Evolutionary conservation across 1,284 basidiomycete genomes (phyloP).

Genomic region (Crucibulum parvulum): DNA sequence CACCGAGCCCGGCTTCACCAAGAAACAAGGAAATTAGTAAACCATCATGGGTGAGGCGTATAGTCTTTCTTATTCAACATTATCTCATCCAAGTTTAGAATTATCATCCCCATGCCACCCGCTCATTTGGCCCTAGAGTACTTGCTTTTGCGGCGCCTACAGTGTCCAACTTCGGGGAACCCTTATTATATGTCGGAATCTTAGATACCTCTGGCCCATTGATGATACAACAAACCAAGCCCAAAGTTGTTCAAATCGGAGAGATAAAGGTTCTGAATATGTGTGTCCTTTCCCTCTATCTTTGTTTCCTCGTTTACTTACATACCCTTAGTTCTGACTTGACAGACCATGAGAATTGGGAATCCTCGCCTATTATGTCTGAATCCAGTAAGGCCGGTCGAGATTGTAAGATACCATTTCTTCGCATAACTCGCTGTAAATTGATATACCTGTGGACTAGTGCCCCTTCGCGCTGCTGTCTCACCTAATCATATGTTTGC

Average conservation of each 20-base stretch:
- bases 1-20: constrained; percentile 10
- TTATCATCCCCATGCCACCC: constrained; percentile 40
- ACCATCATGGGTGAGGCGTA: constrained; percentile 21
- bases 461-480: constrained; percentile 48
- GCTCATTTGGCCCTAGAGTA: constrained; percentile 46
- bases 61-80: constrained; percentile 7
- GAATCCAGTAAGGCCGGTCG: constrained; percentile 48
- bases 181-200: constrained; percentile 47
- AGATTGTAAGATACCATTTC: constrained; percentile 46
- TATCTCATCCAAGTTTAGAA: constrained; percentile 24
- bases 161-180: neutral
- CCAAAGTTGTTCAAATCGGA: constrained; percentile 56
- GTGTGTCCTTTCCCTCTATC: constrained; percentile 42
- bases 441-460: neutral
- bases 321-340: constrained; percentile 44
- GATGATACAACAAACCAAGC: constrained; percentile 34
- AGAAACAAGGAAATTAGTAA: constrained; percentile 12
- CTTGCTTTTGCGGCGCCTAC: constrained; percentile 46
- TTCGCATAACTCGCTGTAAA: no score
- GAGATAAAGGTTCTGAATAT: constrained; percentile 55
- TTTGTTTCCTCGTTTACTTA: neutral
- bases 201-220: constrained; percentile 50
- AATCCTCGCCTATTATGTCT: constrained; percentile 50
- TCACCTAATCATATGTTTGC: no score
- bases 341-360: constrained; percentile 57